Evolutionary conservation across 2,329 filamentous ascomycete genomes (phyloP).

Genomic region (Parastagonospora nodorum): DNA sequence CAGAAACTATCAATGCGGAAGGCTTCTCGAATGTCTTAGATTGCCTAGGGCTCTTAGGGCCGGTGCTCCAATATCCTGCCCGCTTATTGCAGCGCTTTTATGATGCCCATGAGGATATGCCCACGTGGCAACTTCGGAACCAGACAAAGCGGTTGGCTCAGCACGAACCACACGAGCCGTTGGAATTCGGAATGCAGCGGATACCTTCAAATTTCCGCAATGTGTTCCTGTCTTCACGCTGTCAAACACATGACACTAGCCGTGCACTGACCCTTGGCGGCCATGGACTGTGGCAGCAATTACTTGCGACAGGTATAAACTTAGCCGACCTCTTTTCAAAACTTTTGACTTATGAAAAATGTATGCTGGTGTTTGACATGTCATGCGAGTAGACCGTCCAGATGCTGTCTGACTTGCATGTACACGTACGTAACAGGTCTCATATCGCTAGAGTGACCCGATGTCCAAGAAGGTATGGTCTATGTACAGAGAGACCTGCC

Average conservation of each 20-base stretch:
- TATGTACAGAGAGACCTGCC: too few relatives aligned
- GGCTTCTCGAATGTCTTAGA: slow-evolving; percentile 32
- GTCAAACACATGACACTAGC: not conserved
- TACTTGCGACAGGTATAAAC: slow-evolving; percentile 1
- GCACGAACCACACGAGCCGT: slow-evolving; percentile 27
- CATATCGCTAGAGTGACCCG: too few relatives aligned
- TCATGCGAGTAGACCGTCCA: too few relatives aligned
- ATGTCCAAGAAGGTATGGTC: too few relatives aligned
- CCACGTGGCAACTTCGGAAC: slow-evolving; percentile 10
- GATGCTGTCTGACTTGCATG: too few relatives aligned
- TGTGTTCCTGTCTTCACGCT: slow-evolving; percentile 17
- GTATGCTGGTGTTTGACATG: too few relatives aligned
- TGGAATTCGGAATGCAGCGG: slow-evolving; percentile 8
- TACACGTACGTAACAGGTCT: too few relatives aligned
- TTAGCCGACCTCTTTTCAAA: too few relatives aligned
- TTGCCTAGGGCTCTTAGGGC: slow-evolving; percentile 27
- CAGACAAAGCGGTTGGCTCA: slow-evolving; percentile 23
- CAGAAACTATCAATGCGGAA: slow-evolving; percentile 25
- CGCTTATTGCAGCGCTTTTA: slow-evolving; percentile 24
- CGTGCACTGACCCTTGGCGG: slow-evolving; percentile 1
- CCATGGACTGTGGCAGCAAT: not conserved
- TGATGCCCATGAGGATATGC: slow-evolving; percentile 10
- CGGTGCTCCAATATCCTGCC: slow-evolving; percentile 32
- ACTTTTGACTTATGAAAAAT: too few relatives aligned
- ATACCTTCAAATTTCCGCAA: slow-evolving; percentile 15